Evolutionary conservation across 2,329 filamentous ascomycete genomes (phyloP), one percentile per base, ranked within the genome.

Genomic region (Phoma sp.): DNA sequence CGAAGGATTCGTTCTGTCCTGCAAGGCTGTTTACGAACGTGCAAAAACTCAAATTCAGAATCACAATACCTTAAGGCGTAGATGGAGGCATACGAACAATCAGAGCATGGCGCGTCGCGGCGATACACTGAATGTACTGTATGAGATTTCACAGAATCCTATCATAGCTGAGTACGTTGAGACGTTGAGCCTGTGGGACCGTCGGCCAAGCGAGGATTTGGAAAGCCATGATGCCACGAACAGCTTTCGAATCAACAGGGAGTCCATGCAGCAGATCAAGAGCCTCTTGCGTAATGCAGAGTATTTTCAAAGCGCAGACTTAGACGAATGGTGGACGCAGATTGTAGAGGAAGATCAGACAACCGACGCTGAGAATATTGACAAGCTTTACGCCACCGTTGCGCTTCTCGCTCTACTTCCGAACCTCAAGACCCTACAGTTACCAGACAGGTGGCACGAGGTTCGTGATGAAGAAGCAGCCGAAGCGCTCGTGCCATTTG

Each of bases 121-220:
- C 5, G 64, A 72, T 36, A 64, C 64, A 8, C 48, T 74, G 8
- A 48, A 55, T 9, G 53, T 73, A 2, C 29, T 74, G 5, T 56
- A 67, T 37, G 63, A 67, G 24, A 69, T 74, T 7, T 64, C 67
- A 1, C 58, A 45, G 4, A 62, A 72, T 6, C 68, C 71, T 0
- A 50, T 65, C n/a, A 63, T 69, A 29, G 69, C 69, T 4, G 44
- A 70, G 22, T 74, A 74, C 40, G 69, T 74, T 17, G 62, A 69
- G 31, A 47, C 41, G 12, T 51, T 74, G 31, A 64, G 55, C 46
- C 48, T 74, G 1, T 70, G 71, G 67, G 64, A 69, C 31, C 57
- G 53, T 13, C 58, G 64, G n/a, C 25, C 43, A 10, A 45, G 58
- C 2, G 43, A 54, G 8, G 51, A 54, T 4, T 39, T 59, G 13